Percentiles rank a stretch among this genome's conserved stretches.
phyloP scores from a whole-genome alignment of 2,329 filamentous ascomycete genomes.

The Nemania abortiva region DNA sequence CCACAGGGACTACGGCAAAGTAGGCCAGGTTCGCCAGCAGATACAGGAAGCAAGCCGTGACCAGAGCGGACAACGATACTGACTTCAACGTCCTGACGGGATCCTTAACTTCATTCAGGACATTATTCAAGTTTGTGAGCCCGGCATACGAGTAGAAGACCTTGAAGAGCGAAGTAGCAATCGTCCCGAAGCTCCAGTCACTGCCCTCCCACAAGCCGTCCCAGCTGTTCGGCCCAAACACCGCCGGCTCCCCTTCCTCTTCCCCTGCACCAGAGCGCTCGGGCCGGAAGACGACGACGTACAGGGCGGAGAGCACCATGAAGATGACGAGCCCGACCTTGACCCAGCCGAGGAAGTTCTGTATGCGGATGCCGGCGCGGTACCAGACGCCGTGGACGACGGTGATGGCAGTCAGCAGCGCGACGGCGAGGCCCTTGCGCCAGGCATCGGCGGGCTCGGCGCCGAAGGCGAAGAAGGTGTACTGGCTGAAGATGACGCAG shows the following conservation, averaged over 20 bases:
- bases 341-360: conserved; percentile 72
- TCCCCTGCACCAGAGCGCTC: conserved; percentile 24
- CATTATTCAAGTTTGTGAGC: conserved; percentile 75
- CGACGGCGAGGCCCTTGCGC: conserved; percentile 68
- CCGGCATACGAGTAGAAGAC: conserved; percentile 78
- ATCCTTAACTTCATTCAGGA: conserved; percentile 77
- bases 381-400: conserved; percentile 70
- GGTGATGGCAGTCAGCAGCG: conserved; percentile 67
- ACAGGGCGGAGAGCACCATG: conserved; percentile 71
- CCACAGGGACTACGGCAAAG: conserved; percentile 74
- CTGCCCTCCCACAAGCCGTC: conserved; percentile 71
- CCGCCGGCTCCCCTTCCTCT: conserved; percentile 31
- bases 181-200: conserved; percentile 75
- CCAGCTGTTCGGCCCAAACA: conserved; percentile 54
- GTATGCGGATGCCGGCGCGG: conserved; percentile 67
- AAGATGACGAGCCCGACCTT: conserved; percentile 71
- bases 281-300: conserved; percentile 65
- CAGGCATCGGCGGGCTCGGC: conserved; percentile 62
- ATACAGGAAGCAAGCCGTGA: conserved; percentile 73
- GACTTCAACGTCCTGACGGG: conserved; percentile 74
- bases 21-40: conserved; percentile 73
- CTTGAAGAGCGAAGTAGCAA: conserved; percentile 76
- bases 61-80: conserved; percentile 69
- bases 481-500: conserved; percentile 76
- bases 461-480: conserved; percentile 70